These are phyloP conservation scores for Lactarius psammicola DNA, from an alignment of 768 basidiomycete species.

Conservation along the genomic window DNA sequence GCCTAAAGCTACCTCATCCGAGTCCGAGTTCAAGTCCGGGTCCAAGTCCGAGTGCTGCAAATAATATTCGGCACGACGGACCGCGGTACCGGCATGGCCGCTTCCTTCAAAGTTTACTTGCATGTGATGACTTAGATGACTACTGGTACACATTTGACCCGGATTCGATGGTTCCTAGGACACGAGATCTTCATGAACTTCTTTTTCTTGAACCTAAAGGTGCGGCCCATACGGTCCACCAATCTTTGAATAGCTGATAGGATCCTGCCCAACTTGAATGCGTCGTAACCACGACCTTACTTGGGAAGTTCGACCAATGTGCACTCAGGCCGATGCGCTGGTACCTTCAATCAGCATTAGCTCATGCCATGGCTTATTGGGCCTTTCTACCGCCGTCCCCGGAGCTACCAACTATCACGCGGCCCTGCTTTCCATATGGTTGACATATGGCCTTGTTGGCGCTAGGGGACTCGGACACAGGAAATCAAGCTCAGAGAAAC, in stretches of 20 bases:
- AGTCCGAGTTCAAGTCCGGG: conserved; percentile 1
- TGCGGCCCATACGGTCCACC: not conserved
- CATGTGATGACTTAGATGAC: not conserved
- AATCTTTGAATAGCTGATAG: not conserved
- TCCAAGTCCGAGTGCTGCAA: not conserved
- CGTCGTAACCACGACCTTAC: no score
- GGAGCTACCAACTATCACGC: not conserved
- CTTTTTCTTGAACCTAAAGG: not conserved
- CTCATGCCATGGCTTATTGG: not conserved
- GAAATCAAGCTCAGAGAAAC: not conserved
- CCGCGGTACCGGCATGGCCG: not conserved
- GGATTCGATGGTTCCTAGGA: not conserved
- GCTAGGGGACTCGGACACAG: not conserved
- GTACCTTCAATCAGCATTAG: not conserved
- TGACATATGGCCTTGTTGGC: not conserved
- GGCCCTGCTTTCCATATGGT: not conserved
- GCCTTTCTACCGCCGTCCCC: not conserved
- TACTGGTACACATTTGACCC: not conserved
- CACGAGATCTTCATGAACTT: not conserved
- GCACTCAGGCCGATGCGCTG: not conserved
- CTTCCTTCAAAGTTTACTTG: not conserved
- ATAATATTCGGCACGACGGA: not conserved
- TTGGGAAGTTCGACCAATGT: not conserved
- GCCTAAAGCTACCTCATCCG: not conserved
- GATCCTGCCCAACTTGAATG: no score